phyloP scores from a whole-genome alignment of 139 green algal genomes.

The Picochlorum sp. region DNA sequence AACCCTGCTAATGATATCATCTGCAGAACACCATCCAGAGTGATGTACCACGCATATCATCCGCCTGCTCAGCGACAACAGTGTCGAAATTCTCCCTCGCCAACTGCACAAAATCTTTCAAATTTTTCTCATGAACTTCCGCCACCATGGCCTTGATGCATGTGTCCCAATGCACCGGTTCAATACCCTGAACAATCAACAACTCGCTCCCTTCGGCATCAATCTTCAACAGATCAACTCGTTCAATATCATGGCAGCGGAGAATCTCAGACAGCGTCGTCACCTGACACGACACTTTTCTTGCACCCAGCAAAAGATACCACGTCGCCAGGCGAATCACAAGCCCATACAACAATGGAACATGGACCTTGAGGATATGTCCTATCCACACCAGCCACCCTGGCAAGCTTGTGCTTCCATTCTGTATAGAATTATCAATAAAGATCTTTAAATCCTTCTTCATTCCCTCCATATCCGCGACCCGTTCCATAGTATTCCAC shows the following conservation, averaged over 20 bases:
- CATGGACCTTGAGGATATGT: not conserved
- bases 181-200: conserved; percentile 35
- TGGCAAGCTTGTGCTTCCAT: conserved; percentile 6
- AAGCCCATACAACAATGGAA: not conserved
- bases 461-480: conserved; percentile 27
- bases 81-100: conserved; percentile 15
- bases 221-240: conserved; percentile 44
- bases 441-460: conserved; percentile 29
- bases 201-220: conserved; percentile 50
- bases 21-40: conserved; percentile 15
- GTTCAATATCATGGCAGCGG: conserved; percentile 5
- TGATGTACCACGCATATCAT: conserved; percentile 9
- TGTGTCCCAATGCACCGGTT: conserved; percentile 27
- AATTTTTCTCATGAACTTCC: conserved; percentile 28
- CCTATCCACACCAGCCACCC: not conserved
- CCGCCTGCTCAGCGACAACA: conserved; percentile 11
- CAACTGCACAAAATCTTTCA: conserved; percentile 4
- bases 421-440: conserved; percentile 25
- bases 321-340: too few species aligned
- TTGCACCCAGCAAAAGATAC: not conserved
- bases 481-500: conserved; percentile 34
- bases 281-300: conserved; percentile 10
- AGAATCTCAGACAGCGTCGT: conserved; percentile 26
- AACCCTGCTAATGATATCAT: not conserved
- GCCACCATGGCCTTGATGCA: conserved; percentile 29